Conservation (phyloP, 2,329 filamentous ascomycete genomes). For the Chrysoporthe puriensis region DNA sequence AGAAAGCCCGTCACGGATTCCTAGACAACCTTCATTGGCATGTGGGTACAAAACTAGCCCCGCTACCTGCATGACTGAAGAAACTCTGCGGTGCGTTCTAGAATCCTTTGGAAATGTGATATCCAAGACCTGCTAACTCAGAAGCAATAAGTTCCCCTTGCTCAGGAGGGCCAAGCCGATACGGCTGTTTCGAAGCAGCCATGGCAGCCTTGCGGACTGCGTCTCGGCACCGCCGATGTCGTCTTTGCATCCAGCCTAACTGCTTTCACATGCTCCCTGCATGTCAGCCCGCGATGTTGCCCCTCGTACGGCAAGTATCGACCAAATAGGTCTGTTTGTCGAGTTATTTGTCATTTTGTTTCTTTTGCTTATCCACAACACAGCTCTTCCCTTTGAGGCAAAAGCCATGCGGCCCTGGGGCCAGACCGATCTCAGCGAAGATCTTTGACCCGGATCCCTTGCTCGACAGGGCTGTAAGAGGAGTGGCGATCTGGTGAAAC, state of each 20-base stretch:
- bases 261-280: background rate
- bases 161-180: background rate
- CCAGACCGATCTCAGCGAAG: background rate
- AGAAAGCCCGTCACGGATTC: background rate
- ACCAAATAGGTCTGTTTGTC: background rate
- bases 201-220: background rate
- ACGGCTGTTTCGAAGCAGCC: background rate
- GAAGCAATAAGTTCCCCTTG: background rate
- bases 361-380: background rate
- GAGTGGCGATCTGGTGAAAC: background rate
- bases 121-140: background rate
- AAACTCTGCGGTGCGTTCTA: conserved; percentile 9
- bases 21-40: background rate
- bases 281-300: background rate
- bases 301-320: background rate
- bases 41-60: background rate
- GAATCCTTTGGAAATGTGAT: background rate
- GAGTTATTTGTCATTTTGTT: background rate
- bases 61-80: background rate
- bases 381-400: background rate
- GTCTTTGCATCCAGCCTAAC: background rate
- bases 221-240: background rate
- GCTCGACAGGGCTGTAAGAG: background rate
- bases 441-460: background rate
- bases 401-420: background rate